phyloP scores from a whole-genome alignment of 192 early-diverging fungal species.

The Umbelopsis ramanniana region DNA sequence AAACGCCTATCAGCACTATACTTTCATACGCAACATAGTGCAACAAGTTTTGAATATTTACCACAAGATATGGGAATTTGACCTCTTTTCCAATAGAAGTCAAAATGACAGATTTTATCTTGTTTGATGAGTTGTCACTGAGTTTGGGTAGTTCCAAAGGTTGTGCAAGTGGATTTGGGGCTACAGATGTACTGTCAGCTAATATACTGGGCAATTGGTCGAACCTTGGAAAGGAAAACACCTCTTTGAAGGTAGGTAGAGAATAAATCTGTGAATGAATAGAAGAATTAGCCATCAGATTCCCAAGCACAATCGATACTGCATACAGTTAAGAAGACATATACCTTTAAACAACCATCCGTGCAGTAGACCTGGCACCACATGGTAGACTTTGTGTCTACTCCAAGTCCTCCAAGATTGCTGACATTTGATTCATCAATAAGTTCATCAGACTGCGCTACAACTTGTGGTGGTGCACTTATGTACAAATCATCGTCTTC shows the following conservation, averaged over 20 bases:
- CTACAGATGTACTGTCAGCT: conserved; percentile 47
- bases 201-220: conserved; percentile 60
- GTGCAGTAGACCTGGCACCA: conserved; percentile 72
- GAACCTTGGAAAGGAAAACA: conserved; percentile 63
- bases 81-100: conserved; percentile 63
- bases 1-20: not conserved
- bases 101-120: conserved; percentile 75
- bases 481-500: conserved; percentile 8
- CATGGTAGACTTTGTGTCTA: conserved; percentile 45
- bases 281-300: too few relatives aligned
- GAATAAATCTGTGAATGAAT: conserved; percentile 52
- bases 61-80: conserved; percentile 71
- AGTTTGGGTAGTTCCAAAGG: not conserved
- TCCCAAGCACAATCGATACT: too few relatives aligned
- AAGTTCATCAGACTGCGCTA: conserved; percentile 12
- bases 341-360: conserved; percentile 70
- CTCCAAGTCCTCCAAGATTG: conserved; percentile 37
- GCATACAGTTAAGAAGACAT: not conserved
- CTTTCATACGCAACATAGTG: not conserved
- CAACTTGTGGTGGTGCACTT: conserved; percentile 1
- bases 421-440: conserved; percentile 46
- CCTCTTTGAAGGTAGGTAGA: conserved; percentile 57
- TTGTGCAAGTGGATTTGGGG: conserved; percentile 25
- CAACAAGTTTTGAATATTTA: conserved; percentile 36
- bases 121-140: conserved; percentile 32